Base-by-base conservation (phyloP, 176 grass and related monocot species). In the Dendrocalamus sinicus region DNA sequence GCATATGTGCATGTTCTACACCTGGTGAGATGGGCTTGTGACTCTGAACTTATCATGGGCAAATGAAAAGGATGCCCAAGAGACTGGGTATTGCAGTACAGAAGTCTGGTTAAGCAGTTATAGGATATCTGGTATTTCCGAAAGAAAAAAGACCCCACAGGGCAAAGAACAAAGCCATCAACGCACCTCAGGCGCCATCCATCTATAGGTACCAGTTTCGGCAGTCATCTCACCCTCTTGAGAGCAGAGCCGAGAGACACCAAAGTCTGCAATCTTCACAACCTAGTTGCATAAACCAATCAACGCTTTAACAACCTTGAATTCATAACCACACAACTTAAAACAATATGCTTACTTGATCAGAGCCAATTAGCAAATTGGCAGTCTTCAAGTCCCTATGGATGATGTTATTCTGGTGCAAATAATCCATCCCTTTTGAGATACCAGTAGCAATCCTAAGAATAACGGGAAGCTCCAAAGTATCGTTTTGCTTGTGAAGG, bases 171-270 rank as follows among this genome's bases (percentile, higher is more conserved):
- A 61, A 77, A 62, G 9, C 22, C 52, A 73, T 61, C 41, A 74
- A 84, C 80, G 50, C 58, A 98, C 96, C 96, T 98, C 96, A 90
- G 96, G 96, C 22, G 93, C 96, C 96, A 98, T 98, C 96, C 96
- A 98, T 70, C 96, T 90, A 68, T 98, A 98, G 26, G 96, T 98
- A 63, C 96, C 96, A 76, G 96, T 98, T 92, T 98, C 96, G 64
- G 91, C 93, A 84, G 96, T 98, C 96, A 98, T 98, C 7, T 94
- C 88, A 87, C 92, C 96, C 35, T 84, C 67, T 86, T 92, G 78
- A 84, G 86, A 86, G 80, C 70, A 81, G 35, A 88, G 41, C 82
- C 96, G 89, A 59, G 96, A 94, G 13, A 98, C 96, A 81, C 96
- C 96, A 81, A 98, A 98, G 83, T 98, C 96, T 43, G 93, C 90